These are phyloP conservation scores for Monosporascus sp. DNA, from an alignment of 2,329 filamentous ascomycete species.

Conservation along the genomic window DNA sequence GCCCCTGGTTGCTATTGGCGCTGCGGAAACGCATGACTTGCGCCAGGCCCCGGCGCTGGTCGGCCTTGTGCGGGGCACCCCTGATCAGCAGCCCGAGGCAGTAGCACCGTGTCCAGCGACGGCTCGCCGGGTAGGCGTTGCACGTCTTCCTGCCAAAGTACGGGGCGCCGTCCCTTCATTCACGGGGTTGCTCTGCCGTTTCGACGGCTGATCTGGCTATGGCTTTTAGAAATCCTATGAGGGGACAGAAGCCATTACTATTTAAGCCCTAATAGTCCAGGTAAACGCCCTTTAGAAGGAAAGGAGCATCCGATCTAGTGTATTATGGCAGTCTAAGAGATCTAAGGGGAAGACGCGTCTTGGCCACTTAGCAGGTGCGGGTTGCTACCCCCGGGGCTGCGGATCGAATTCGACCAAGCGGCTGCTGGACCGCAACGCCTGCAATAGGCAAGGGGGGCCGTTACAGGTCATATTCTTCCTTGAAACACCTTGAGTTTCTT, in stretches of 20 bases:
- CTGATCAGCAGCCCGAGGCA: conserved; percentile 48
- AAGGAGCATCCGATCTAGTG: no score
- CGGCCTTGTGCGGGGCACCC: conserved; percentile 44
- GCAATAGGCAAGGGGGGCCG: not conserved
- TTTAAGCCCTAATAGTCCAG: conserved; percentile 27
- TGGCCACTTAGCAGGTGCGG: conserved; percentile 44
- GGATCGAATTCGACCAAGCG: conserved; percentile 48
- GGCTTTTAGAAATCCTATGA: conserved; percentile 10
- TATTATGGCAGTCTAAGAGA: not conserved
- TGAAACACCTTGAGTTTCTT: no score
- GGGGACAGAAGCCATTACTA: conserved; percentile 35
- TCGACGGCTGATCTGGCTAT: conserved; percentile 45
- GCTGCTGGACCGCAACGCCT: conserved; percentile 12
- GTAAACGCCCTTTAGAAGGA: no score
- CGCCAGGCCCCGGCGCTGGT: no score
- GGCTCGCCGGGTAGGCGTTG: conserved; percentile 48
- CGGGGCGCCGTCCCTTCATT: conserved; percentile 51
- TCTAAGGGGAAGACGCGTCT: conserved; percentile 13
- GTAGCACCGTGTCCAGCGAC: conserved; percentile 52
- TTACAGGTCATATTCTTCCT: not conserved
- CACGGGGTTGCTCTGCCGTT: conserved; percentile 43
- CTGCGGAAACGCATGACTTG: no score
- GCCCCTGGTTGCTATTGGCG: conserved; percentile 54
- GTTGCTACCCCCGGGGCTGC: conserved; percentile 43
- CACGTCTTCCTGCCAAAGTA: conserved; percentile 49